These are phyloP conservation scores for Boletus speciosus DNA, from an alignment of 768 basidiomycete genomes.

Conservation along the genomic window DNA sequence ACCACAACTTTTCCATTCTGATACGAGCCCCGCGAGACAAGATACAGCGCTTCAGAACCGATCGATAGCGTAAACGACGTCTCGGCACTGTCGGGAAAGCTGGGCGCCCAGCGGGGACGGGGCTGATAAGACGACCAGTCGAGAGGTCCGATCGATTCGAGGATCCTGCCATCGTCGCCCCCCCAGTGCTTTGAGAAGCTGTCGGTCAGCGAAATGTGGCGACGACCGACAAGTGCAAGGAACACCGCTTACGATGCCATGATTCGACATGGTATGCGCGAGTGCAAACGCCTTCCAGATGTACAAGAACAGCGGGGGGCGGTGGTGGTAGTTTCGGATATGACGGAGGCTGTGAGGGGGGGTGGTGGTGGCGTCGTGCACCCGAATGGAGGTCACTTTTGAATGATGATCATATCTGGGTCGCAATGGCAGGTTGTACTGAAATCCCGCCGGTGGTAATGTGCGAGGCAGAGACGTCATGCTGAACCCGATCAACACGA, in stretches of 20 bases:
- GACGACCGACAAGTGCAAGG: too few relatives aligned
- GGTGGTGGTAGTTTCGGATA: conserved; percentile 1
- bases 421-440: too few relatives aligned
- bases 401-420: too few relatives aligned
- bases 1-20: conserved; percentile 22
- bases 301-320: not conserved
- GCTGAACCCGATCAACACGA: conserved; percentile 3
- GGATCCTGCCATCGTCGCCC: conserved; percentile 15
- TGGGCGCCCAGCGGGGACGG: conserved; percentile 17
- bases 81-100: conserved; percentile 15
- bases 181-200: too few relatives aligned
- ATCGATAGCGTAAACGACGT: conserved; percentile 31
- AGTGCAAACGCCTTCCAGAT: conserved; percentile 12
- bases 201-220: too few relatives aligned
- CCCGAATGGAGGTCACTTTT: too few relatives aligned
- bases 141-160: conserved; percentile 5
- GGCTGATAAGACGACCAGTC: conserved; percentile 15
- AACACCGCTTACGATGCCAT: not conserved
- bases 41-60: conserved; percentile 28
- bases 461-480: conserved; percentile 8
- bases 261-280: conserved; percentile 6
- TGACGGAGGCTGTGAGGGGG: conserved; percentile 10
- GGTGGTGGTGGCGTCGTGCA: not conserved
- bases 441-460: not conserved
- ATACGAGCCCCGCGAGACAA: conserved; percentile 33